Evolutionary conservation across 2,329 filamentous ascomycete genomes (phyloP).

Genomic region (Botrytis squamosa): DNA sequence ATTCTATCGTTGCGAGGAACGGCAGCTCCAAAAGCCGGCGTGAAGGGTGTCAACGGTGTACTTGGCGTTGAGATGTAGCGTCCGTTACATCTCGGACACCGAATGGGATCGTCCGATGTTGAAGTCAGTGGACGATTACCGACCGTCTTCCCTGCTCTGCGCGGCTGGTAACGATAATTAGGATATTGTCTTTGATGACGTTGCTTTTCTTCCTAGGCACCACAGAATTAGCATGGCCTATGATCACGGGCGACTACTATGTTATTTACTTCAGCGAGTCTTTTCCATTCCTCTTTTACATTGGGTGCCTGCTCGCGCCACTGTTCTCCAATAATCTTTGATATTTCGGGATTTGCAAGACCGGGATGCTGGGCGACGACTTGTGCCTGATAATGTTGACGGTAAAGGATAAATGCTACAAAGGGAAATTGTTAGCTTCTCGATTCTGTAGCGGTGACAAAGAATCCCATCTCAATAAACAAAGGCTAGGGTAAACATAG

Average conservation of each 20-base stretch:
- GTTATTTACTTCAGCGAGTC: constrained; percentile 70
- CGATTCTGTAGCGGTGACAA: constrained; percentile 32
- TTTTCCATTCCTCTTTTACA: constrained; percentile 83
- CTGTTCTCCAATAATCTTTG: constrained; percentile 87
- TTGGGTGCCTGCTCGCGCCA: constrained; percentile 77
- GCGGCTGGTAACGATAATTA: constrained; percentile 88
- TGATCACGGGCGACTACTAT: not conserved
- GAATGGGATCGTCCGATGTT: constrained; percentile 49
- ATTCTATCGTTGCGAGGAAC: constrained; percentile 27
- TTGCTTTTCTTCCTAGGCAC: constrained; percentile 73
- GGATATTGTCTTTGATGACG: constrained; percentile 89
- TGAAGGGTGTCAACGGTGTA: constrained; percentile 38
- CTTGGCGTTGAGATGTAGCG: constrained; percentile 39
- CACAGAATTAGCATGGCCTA: not conserved
- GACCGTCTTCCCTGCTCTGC: constrained; percentile 37
- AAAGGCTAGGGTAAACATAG: constrained; percentile 29
- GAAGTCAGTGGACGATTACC: constrained; percentile 33
- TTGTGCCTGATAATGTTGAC: constrained; percentile 82
- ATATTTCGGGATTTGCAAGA: constrained; percentile 91
- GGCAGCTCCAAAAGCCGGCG: constrained; percentile 27
- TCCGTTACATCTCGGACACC: constrained; percentile 72
- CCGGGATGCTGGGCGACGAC: constrained; percentile 84
- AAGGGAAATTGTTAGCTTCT: constrained; percentile 38
- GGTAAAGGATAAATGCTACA: constrained; percentile 94
- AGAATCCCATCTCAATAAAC: constrained; percentile 23